phyloP scores from a whole-genome alignment of 768 basidiomycete genomes.

The Pleurotus tuoliensis region DNA sequence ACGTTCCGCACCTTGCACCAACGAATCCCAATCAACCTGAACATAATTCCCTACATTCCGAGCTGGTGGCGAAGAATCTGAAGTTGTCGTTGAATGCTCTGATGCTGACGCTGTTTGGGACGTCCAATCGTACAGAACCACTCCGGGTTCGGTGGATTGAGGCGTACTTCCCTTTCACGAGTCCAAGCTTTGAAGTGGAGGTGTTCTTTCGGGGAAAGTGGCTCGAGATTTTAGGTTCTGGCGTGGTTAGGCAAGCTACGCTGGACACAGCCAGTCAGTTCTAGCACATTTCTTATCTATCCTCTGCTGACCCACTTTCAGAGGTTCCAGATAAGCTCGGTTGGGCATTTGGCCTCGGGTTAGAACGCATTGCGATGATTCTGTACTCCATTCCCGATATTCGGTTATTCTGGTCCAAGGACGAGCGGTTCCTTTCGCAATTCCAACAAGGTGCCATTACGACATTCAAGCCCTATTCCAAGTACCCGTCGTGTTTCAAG shows the following conservation, averaged over 20 bases:
- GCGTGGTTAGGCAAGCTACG: slow-evolving; percentile 87
- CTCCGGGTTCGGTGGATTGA: slow-evolving; percentile 95
- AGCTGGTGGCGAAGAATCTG: slow-evolving; percentile 76
- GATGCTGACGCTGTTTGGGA: slow-evolving; percentile 79
- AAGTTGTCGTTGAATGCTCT: slow-evolving; percentile 88
- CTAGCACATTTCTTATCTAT: slow-evolving; percentile 12
- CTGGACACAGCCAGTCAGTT: slow-evolving; percentile 80
- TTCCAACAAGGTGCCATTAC: slow-evolving; percentile 75
- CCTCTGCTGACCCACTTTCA: slow-evolving; percentile 21
- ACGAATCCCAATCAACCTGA: slow-evolving; percentile 78
- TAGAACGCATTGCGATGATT: slow-evolving; percentile 98
- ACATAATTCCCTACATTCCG: slow-evolving; percentile 73
- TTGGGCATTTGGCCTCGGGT: slow-evolving; percentile 97
- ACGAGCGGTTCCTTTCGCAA: slow-evolving; percentile 83
- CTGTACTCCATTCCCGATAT: slow-evolving; percentile 97
- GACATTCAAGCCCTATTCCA: slow-evolving; percentile 88
- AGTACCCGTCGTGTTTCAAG: slow-evolving; percentile 89
- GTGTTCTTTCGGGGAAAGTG: slow-evolving; percentile 95
- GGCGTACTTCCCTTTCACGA: slow-evolving; percentile 97
- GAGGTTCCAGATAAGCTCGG: slow-evolving; percentile 82
- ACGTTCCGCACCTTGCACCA: slow-evolving; percentile 67
- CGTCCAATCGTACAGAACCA: slow-evolving; percentile 56
- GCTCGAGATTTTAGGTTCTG: slow-evolving; percentile 94
- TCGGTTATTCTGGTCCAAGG: slow-evolving; percentile 93
- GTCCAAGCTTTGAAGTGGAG: slow-evolving; percentile 97